These are phyloP conservation scores for Penicillium angulare DNA, from an alignment of 495 filamentous ascomycete genomes.

Conservation along the genomic window DNA sequence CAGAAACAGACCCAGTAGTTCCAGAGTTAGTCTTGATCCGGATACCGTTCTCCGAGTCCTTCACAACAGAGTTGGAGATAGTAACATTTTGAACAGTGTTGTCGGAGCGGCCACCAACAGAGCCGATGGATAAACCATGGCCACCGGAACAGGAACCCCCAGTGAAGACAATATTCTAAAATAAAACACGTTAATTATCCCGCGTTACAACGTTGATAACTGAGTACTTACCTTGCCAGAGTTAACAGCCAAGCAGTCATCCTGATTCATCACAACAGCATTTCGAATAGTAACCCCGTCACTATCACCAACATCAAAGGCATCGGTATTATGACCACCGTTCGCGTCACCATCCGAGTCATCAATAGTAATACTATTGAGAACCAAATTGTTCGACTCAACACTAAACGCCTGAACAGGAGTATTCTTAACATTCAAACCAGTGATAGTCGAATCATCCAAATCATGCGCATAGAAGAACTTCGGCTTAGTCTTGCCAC, in stretches of 20 bases:
- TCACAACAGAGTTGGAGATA: constrained; percentile 45
- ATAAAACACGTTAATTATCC: background rate
- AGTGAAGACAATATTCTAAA: constrained; percentile 46
- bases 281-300: constrained; percentile 52
- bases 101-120: constrained; percentile 55
- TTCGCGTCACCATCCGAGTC: constrained; percentile 54
- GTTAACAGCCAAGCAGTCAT: constrained; percentile 66
- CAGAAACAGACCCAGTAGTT: constrained; percentile 22
- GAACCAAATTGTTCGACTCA: constrained; percentile 39
- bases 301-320: constrained; percentile 58
- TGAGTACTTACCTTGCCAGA: constrained; percentile 19
- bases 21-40: constrained; percentile 27
- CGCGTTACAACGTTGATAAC: no score
- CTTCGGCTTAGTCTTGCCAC: constrained; percentile 57
- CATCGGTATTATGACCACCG: constrained; percentile 64
- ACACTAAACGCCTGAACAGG: constrained; percentile 63
- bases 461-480: constrained; percentile 55
- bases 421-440: constrained; percentile 52
- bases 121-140: constrained; percentile 61
- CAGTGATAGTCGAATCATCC: constrained; percentile 40
- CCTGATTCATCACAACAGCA: constrained; percentile 61
- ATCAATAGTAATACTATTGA: constrained; percentile 57
- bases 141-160: constrained; percentile 51
- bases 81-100: constrained; percentile 55
- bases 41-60: constrained; percentile 47